Base-by-base conservation (phyloP, 2,329 filamentous ascomycete species). In the Penicillium brevicompactum region DNA sequence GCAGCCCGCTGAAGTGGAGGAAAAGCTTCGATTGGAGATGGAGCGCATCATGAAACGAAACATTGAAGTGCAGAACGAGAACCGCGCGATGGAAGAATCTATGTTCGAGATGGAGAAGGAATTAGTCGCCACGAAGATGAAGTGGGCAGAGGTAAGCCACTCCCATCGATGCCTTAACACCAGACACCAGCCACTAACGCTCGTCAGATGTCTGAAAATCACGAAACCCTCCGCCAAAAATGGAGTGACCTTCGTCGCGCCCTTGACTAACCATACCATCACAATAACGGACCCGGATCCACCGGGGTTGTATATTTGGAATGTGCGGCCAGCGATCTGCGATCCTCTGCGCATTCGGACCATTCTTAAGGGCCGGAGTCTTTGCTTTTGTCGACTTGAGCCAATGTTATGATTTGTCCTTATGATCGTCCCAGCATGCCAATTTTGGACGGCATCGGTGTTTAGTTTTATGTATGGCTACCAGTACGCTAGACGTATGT, bases 21-120 rank as follows among this genome's bases (percentile, higher is more conserved):
- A 85, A 56, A 84, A 86, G 50, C 85, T 96, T 75, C 86, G 89
- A 71, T 83, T 84, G 10, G 93, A 97, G 75, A 92, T 96, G 77
- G 92, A 97, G 52, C 85, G 89, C 50, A 86, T 97, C 67, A 94
- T 97, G 88, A 87, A 91, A 73, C 86, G 92, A 57, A 97, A 97
- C 70, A 84, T 89, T 59, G 91, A 95, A 67, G 92, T 97, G 7
- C 92, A 97, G 68, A 92, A 96, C 65, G 91, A 96, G 77, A 99
- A 97, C 69, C 83, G 89, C 57, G 85, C 82, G 55, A 78, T 99
- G 63, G 92, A 97, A 75, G 93, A 96, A 70, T 90, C 94, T 68
- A 84, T 96, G 83, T 83, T 85, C 5, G 92, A 97, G 65, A 90
- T 97, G 80, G 94, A 97, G 79, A 90, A 92, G 74, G 87, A 92